phyloP scores from a whole-genome alignment of 106 monocot genomes.

The Phalaenopsis equestris region DNA sequence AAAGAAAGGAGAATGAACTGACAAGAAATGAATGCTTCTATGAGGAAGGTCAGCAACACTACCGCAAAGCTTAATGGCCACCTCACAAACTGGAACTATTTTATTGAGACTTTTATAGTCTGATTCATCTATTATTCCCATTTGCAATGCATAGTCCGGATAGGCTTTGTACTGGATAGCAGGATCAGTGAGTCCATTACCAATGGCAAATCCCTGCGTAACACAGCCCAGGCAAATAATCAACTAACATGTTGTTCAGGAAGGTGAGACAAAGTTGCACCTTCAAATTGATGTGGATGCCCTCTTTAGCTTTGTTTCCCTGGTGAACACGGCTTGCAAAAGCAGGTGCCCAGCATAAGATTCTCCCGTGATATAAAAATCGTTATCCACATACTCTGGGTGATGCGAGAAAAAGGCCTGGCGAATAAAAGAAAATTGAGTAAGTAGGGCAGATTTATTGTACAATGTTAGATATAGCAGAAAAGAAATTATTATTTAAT shows the following conservation, averaged over 20 bases:
- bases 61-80: slow-evolving; percentile 87
- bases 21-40: background rate
- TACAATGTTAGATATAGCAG: background rate
- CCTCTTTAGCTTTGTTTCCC: slow-evolving; percentile 88
- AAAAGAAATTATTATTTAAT: background rate
- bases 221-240: background rate
- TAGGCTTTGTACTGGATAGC: slow-evolving; percentile 94
- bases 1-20: background rate
- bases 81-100: slow-evolving; percentile 60
- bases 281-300: slow-evolving; percentile 91
- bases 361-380: slow-evolving; percentile 93
- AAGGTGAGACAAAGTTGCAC: slow-evolving; percentile 16
- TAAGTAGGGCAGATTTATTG: background rate
- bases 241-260: background rate
- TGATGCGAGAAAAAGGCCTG: slow-evolving; percentile 84
- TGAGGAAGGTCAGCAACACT: slow-evolving; percentile 2
- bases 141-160: slow-evolving; percentile 85
- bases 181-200: slow-evolving; percentile 97
- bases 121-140: slow-evolving; percentile 62
- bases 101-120: slow-evolving; percentile 72
- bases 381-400: slow-evolving; percentile 69
- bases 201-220: slow-evolving; percentile 90
- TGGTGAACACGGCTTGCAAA: slow-evolving; percentile 83
- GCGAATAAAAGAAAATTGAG: slow-evolving; percentile 6
- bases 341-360: slow-evolving; percentile 98